phyloP scores from a whole-genome alignment of 2,329 filamentous ascomycete genomes.

The Graphiopsis chlorocephala region DNA sequence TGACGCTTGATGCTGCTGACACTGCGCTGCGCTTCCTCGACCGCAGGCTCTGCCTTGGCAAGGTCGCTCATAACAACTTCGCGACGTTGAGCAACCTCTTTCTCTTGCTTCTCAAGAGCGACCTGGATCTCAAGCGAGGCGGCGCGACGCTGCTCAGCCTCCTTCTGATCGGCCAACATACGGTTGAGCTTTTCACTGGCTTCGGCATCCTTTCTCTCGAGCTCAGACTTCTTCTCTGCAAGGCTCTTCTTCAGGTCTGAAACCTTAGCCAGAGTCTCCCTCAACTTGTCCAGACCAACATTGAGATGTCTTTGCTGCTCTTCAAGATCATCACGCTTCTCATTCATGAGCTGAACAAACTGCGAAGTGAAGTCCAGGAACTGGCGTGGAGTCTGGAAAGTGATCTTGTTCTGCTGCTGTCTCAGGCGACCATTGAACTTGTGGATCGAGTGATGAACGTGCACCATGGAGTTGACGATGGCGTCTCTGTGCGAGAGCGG shows the following conservation, averaged over 20 bases:
- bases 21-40: constrained; percentile 87
- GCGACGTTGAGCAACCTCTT: constrained; percentile 76
- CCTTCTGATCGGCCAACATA: constrained; percentile 93
- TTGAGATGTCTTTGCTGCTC: constrained; percentile 98
- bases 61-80: constrained; percentile 85
- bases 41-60: constrained; percentile 87
- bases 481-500: constrained; percentile 88
- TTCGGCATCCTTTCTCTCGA: constrained; percentile 90
- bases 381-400: constrained; percentile 91
- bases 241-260: constrained; percentile 85
- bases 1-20: constrained; percentile 98
- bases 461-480: constrained; percentile 97
- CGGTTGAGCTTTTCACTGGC: constrained; percentile 96
- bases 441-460: constrained; percentile 93
- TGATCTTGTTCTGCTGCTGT: constrained; percentile 88
- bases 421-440: constrained; percentile 83
- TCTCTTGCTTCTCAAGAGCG: constrained; percentile 83
- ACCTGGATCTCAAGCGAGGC: constrained; percentile 86
- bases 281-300: constrained; percentile 93
- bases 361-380: constrained; percentile 98
- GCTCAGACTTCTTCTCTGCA: constrained; percentile 87
- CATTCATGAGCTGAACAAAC: constrained; percentile 94
- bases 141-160: constrained; percentile 87
- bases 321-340: constrained; percentile 97
- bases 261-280: constrained; percentile 96